Base-by-base conservation (phyloP, 768 basidiomycete genomes). In the Leucosporidium yakuticum region DNA sequence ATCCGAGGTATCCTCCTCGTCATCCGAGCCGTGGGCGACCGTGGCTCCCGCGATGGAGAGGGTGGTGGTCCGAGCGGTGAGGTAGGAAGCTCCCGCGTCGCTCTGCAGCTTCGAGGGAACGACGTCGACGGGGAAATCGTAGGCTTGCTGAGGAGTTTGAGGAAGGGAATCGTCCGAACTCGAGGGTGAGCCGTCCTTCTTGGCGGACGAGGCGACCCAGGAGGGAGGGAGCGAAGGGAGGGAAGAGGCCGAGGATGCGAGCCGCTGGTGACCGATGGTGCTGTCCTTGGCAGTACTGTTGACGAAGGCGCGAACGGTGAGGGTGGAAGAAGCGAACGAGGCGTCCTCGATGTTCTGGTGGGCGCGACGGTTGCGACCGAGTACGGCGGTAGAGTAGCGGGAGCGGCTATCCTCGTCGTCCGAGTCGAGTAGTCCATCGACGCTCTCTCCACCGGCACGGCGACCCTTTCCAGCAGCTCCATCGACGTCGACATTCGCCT, bases 401-500 rank as follows among this genome's bases (percentile, higher is more conserved):
- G 23, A 59, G n/a, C 49, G 39, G 3, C 27, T 51, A 19, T 50
- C 62, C 8, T 29, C 62, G 21, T 29, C 34, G 32, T 62, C 61
- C 21, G 14, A n/a, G 23, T 23, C 51, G 60, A 69, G 19, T 20
- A 65, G 60, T 25, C 32, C 8, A 83, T 82, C 25, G 87, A 80
- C 4, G 80, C 81, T 70, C 81, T 62, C 50, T 32, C 31, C n/a
- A 25, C 49, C 25, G 31, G 0, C 5, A 47, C 27, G 56, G 63
- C 60, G 47, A 50, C 86, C 85, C 50, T 80, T 79, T 56, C 81
- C 80, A 78, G 76, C 36, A 77, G 76, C 57, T 72, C 77, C 20
- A 77, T 78, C 69, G 68, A 89, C 85, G 12, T 81, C 82, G 68
- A 88, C 87, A 14, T 81, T 82, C 1, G 86, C 83, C 9, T 88